A percentile compares a stretch with the other conserved stretches of the same genome.
These are phyloP conservation scores for Mycena albidolilacea DNA, from an alignment of 768 basidiomycete species.

Conservation along the genomic window DNA sequence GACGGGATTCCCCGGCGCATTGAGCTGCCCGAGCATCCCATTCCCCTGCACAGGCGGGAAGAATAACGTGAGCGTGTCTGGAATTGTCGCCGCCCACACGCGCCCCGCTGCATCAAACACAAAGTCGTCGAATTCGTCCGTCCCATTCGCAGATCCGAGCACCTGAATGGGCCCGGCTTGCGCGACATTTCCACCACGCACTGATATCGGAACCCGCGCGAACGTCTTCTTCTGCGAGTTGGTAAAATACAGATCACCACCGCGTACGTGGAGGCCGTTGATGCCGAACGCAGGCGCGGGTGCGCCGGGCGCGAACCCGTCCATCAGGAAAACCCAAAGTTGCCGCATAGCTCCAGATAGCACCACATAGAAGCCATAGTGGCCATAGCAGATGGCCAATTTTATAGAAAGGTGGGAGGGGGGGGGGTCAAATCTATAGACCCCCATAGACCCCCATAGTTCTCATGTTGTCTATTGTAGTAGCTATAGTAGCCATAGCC, in stretches of 20 bases:
- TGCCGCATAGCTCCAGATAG: no score
- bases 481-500: no score
- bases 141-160: conserved; percentile 19
- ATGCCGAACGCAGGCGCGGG: conserved; percentile 15
- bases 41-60: conserved; percentile 17
- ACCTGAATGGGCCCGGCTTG: conserved; percentile 18
- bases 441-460: no score
- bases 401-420: no score
- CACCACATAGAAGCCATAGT: no score
- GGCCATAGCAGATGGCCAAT: no score
- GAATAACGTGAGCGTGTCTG: conserved; percentile 21
- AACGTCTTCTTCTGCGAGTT: conserved; percentile 24
- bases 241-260: conserved; percentile 21
- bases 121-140: conserved; percentile 27
- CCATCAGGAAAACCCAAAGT: no score
- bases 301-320: no score
- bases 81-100: conserved; percentile 23
- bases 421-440: no score
- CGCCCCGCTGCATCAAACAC: conserved; percentile 25
- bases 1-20: conserved; percentile 23
- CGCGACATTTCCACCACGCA: conserved; percentile 17
- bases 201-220: conserved; percentile 19
- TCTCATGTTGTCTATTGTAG: no score
- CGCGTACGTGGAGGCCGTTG: conserved; percentile 28
- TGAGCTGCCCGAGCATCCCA: conserved; percentile 19